Conservation (phyloP, 2,329 filamentous ascomycete species). For the Stachybotrys chartarum region DNA sequence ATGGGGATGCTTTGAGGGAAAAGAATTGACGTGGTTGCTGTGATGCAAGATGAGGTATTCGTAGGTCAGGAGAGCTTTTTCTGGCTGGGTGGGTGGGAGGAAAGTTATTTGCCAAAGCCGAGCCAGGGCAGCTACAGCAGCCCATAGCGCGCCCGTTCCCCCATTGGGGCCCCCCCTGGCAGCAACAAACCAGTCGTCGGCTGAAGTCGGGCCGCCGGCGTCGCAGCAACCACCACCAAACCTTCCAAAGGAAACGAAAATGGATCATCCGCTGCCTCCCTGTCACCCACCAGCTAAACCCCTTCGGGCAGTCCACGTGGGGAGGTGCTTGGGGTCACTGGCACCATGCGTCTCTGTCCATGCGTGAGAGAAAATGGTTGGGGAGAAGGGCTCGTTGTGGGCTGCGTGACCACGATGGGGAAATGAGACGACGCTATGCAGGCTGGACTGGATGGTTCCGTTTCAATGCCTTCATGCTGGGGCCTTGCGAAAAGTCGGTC, state of each 20-base stretch:
- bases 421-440: neutral
- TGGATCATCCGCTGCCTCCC: neutral
- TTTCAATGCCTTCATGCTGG: neutral
- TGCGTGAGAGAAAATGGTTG: neutral
- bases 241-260: neutral
- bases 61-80: slow-evolving; percentile 3
- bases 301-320: neutral
- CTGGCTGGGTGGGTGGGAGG: neutral
- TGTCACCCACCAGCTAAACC: neutral
- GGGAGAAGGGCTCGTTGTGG: neutral
- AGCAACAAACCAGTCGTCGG: neutral
- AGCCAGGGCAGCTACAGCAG: neutral
- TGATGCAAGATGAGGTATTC: neutral
- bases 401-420: neutral
- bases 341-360: neutral
- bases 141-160: no score
- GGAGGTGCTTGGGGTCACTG: neutral
- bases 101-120: neutral
- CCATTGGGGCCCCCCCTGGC: no score
- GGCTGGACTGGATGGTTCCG: no score
- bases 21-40: neutral
- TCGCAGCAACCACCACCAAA: neutral
- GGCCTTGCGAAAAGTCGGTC: neutral
- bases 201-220: slow-evolving; percentile 1
- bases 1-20: neutral